A percentile compares a stretch with the other conserved stretches of the same genome.
These are phyloP conservation scores for Oropetium thomaeum DNA, from an alignment of 176 grass and related monocot genomes.

Conservation along the genomic window DNA sequence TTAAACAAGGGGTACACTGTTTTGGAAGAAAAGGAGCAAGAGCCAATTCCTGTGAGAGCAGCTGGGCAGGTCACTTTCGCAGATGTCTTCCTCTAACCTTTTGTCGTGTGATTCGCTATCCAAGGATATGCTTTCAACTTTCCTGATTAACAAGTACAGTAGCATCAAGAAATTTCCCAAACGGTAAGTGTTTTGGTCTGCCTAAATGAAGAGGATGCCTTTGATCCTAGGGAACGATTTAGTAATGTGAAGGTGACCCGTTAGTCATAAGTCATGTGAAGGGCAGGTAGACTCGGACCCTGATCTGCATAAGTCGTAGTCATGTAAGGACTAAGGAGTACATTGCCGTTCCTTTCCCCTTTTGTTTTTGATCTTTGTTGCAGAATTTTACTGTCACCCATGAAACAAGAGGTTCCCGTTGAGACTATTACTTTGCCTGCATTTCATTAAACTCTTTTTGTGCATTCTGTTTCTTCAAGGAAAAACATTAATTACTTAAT, in stretches of 20 bases:
- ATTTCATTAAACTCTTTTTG: not conserved
- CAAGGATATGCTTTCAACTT: not conserved
- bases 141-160: not conserved
- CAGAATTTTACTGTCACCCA: no score
- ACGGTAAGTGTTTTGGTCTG: no score
- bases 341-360: no score
- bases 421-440: no score
- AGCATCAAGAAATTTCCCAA: no score
- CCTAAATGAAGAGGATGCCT: slow-evolving; percentile 12
- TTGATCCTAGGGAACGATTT: not conserved
- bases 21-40: not conserved
- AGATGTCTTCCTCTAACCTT: not conserved
- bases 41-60: not conserved
- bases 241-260: not conserved
- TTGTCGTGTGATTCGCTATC: not conserved
- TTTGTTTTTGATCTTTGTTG: no score
- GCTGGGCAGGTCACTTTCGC: not conserved
- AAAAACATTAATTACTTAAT: no score
- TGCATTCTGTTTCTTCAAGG: no score
- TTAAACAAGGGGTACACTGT: not conserved
- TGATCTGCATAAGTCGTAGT: no score
- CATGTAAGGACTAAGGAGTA: no score
- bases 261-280: not conserved
- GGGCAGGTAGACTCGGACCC: not conserved
- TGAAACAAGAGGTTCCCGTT: no score